Evolutionary conservation across 345 rosid species (phyloP).

Genomic region (Populus nigra): DNA sequence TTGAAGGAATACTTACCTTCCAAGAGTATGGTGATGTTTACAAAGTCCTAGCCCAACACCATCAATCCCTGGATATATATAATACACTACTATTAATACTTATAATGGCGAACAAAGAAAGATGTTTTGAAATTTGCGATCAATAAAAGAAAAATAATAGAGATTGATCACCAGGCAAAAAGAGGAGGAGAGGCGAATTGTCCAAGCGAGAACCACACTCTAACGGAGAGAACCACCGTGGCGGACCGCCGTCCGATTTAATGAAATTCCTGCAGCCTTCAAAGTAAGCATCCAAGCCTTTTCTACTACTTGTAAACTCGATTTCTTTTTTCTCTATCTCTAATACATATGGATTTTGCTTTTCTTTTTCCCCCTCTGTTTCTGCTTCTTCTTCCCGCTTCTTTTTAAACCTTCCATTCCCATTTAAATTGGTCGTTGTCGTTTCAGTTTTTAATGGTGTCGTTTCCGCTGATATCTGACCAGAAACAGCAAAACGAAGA

Average conservation of each 20-base stretch:
- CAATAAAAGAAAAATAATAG: not conserved
- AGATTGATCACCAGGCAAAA: conserved; percentile 43
- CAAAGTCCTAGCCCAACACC: conserved; percentile 30
- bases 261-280: conserved; percentile 37
- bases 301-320: conserved; percentile 15
- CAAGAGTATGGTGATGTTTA: conserved; percentile 18
- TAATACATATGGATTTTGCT: not conserved
- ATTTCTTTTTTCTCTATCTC: conserved; percentile 17
- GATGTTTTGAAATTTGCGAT: not conserved
- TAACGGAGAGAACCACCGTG: conserved; percentile 71
- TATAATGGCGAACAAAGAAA: too few relatives aligned
- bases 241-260: conserved; percentile 50
- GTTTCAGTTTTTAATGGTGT: too few relatives aligned
- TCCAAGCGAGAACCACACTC: conserved; percentile 33
- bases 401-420: not conserved
- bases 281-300: conserved; percentile 39
- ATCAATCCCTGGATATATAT: conserved; percentile 21
- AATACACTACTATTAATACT: too few relatives aligned
- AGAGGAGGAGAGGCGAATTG: conserved; percentile 52
- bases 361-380: not conserved
- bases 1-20: conserved; percentile 9
- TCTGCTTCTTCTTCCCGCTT: not conserved
- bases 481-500: too few relatives aligned
- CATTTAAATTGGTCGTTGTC: not conserved
- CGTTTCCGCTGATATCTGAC: too few relatives aligned